Percentiles rank a stretch among this genome's conserved stretches.
Conservation (phyloP, 306 rosid species). For the Vicia villosa region DNA sequence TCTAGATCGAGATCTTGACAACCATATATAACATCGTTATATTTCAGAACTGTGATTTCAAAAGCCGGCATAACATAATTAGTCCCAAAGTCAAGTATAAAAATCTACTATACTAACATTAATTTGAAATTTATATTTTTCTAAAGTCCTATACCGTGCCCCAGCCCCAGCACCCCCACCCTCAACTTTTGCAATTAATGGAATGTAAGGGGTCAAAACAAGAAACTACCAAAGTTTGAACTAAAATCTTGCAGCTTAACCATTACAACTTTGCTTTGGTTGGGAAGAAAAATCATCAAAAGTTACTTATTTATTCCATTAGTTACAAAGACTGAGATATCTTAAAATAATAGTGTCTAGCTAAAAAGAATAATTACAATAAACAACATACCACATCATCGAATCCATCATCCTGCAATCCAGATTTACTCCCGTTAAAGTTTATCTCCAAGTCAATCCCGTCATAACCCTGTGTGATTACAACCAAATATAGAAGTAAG, state of each 20-base stretch:
- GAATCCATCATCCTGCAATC: conserved; percentile 57
- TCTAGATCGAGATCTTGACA: too few species aligned
- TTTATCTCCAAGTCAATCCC: conserved; percentile 82
- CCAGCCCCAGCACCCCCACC: too few species aligned
- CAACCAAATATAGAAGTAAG: conserved; percentile 35
- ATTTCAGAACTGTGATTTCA: conserved; percentile 5
- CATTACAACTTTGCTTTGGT: conserved; percentile 25
- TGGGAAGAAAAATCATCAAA: neutral
- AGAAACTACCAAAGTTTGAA: conserved; percentile 6
- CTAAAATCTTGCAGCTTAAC: conserved; percentile 7
- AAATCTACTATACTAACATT: neutral
- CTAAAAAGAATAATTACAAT: conserved; percentile 13
- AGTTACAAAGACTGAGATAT: conserved; percentile 1
- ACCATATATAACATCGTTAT: neutral
- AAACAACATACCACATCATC: conserved; percentile 54
- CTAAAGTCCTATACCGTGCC: neutral
- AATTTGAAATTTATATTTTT: neutral
- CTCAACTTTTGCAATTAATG: neutral
- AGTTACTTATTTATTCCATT: neutral
- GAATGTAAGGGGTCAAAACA: neutral
- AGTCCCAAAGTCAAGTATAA: conserved; percentile 8
- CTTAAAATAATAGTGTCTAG: conserved; percentile 18
- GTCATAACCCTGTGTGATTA: conserved; percentile 61
- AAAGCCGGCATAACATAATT: neutral
- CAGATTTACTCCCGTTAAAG: conserved; percentile 54